A percentile compares a stretch with the other conserved stretches of the same genome.
Conservation (phyloP, 176 grass and related monocot genomes). For the Tuctoria greenei region DNA sequence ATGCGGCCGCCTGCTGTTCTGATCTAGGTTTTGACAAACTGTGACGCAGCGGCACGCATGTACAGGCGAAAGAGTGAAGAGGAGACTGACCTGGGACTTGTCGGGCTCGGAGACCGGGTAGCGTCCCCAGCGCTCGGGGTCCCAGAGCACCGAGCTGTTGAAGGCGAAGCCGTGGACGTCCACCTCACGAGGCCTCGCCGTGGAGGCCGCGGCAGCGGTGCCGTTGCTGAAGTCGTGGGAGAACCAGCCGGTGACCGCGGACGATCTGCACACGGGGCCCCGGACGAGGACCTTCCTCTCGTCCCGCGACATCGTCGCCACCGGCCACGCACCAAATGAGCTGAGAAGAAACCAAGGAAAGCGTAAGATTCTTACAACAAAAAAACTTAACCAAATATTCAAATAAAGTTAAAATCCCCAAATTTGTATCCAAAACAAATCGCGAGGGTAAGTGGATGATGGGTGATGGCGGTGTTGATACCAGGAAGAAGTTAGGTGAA, state of each 20-base stretch:
- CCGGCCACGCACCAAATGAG: constrained; percentile 92
- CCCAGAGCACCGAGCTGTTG: constrained; percentile 93
- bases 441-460: too few species aligned
- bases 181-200: constrained; percentile 29
- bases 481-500: not conserved
- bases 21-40: not conserved
- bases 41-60: not conserved
- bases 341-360: constrained; percentile 24
- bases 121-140: constrained; percentile 91
- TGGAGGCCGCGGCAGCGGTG: constrained; percentile 9
- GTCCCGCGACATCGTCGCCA: constrained; percentile 66
- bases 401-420: not conserved
- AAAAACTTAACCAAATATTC: not conserved
- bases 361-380: not conserved
- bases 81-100: constrained; percentile 71
- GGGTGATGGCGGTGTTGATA: constrained; percentile 5
- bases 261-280: constrained; percentile 70
- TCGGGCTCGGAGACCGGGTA: constrained; percentile 82
- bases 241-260: constrained; percentile 82
- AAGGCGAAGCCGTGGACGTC: constrained; percentile 72
- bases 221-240: constrained; percentile 44
- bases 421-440: too few species aligned
- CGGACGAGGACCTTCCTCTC: constrained; percentile 63
- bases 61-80: not conserved
- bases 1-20: constrained; percentile 6